Percentiles rank a stretch among this genome's conserved stretches.
phyloP scores from a whole-genome alignment of 208 protist genomes.

The Strigomonas culicis region DNA sequence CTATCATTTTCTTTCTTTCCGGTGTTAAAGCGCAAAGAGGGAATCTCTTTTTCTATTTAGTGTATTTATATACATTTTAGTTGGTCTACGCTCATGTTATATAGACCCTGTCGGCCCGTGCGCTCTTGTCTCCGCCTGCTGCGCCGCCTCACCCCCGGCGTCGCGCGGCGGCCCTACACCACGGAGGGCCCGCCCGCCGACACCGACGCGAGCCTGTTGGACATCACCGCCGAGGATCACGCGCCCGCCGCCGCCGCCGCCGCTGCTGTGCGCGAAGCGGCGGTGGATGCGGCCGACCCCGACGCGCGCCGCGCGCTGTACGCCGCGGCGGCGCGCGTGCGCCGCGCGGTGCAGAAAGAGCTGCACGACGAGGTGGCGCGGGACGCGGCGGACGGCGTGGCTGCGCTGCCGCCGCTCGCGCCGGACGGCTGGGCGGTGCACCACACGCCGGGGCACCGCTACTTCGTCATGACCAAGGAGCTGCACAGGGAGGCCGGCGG shows the following conservation, averaged over 20 bases:
- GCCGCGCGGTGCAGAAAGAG: slow-evolving; percentile 28
- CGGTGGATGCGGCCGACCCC: slow-evolving; percentile 3
- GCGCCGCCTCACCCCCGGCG: no score
- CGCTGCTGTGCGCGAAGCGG: not conserved
- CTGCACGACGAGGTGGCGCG: slow-evolving; percentile 64
- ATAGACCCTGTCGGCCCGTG: no score
- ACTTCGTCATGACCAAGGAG: slow-evolving; percentile 49
- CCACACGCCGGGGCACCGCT: slow-evolving; percentile 45
- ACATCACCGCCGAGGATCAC: no score
- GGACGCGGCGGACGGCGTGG: slow-evolving; percentile 55
- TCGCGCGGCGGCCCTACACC: no score
- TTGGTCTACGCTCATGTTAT: no score
- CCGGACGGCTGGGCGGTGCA: slow-evolving; percentile 62
- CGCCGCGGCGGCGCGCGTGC: slow-evolving; percentile 14
- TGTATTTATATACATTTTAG: no score
- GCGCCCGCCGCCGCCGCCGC: not conserved
- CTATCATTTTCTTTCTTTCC: no score
- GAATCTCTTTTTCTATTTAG: no score
- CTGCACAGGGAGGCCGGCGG: not conserved
- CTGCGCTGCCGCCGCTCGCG: slow-evolving; percentile 69
- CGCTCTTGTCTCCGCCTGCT: no score
- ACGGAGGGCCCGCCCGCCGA: no score
- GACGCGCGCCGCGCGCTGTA: slow-evolving; percentile 17
- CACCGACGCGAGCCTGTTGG: no score
- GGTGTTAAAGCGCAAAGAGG: no score